Evolutionary conservation across 2,329 filamentous ascomycete genomes (phyloP).

Genomic region (Penicillium sp.): DNA sequence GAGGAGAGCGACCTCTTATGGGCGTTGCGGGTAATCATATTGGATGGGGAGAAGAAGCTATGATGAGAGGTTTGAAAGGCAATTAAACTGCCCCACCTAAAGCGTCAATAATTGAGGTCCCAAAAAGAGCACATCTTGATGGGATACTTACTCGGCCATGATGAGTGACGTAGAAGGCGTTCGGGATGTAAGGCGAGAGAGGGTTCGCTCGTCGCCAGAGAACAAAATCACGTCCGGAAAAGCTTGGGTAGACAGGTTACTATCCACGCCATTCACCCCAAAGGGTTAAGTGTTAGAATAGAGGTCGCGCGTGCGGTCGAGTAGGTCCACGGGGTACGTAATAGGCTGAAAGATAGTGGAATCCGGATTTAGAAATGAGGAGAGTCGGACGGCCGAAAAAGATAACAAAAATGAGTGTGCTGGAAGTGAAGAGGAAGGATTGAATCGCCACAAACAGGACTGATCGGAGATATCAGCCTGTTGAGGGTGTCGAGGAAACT

Average conservation of each 20-base stretch:
- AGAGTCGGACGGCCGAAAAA: background rate
- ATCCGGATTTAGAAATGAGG: background rate
- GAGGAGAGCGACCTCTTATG: conserved; percentile 39
- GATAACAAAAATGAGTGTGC: conserved; percentile 16
- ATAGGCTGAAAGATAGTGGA: conserved; percentile 9
- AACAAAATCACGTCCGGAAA: conserved; percentile 16
- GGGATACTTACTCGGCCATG: conserved; percentile 39
- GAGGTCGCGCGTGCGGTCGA: conserved; percentile 24
- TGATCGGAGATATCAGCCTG: conserved; percentile 8
- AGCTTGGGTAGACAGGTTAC: conserved; percentile 9
- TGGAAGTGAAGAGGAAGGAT: conserved; percentile 8
- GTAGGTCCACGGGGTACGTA: background rate
- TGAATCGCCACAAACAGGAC: conserved; percentile 7
- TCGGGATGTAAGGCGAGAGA: conserved; percentile 14
- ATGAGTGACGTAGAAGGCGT: conserved; percentile 25
- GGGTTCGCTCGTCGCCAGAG: background rate
- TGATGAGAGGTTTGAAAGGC: conserved; percentile 38
- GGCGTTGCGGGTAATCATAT: conserved; percentile 35
- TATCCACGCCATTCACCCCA: conserved; percentile 18
- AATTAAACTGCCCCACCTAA: conserved; percentile 30
- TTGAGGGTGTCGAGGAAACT: background rate
- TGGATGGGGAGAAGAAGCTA: conserved; percentile 36
- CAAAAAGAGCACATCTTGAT: background rate
- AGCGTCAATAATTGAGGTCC: conserved; percentile 14
- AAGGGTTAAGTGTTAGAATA: conserved; percentile 7